A percentile compares a stretch with the other conserved stretches of the same genome.
These are phyloP conservation scores for Leccinum incarnatum DNA, from an alignment of 768 basidiomycete genomes.

Conservation along the genomic window DNA sequence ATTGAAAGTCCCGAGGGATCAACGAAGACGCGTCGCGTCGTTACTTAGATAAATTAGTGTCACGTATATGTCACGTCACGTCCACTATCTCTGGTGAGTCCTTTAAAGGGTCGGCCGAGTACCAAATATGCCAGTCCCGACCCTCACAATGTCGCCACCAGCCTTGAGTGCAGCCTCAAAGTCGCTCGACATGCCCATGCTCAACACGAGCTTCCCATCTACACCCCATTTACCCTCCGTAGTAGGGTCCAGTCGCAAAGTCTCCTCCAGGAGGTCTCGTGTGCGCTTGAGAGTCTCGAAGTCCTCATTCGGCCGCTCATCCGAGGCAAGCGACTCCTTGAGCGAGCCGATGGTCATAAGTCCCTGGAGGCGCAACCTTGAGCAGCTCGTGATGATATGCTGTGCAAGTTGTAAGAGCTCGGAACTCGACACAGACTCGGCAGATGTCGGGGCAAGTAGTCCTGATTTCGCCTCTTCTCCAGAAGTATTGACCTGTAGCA, in stretches of 20 bases:
- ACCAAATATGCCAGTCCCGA: conserved; percentile 91
- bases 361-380: conserved; percentile 72
- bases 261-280: conserved; percentile 51
- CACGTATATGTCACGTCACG: conserved; percentile 28
- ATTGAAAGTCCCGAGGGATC: conserved; percentile 28
- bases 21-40: conserved; percentile 36
- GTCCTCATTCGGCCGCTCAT: conserved; percentile 57
- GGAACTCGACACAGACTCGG: conserved; percentile 31
- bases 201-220: conserved; percentile 55
- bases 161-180: conserved; percentile 82
- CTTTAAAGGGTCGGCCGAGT: conserved; percentile 48
- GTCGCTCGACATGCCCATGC: conserved; percentile 98
- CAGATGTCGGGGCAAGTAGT: conserved; percentile 53
- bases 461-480: conserved; percentile 92
- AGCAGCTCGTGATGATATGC: conserved; percentile 71
- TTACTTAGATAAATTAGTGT: conserved; percentile 24
- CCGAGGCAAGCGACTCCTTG: conserved; percentile 54
- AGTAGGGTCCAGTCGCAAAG: conserved; percentile 35
- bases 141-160: conserved; percentile 86
- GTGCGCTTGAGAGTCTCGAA: conserved; percentile 70
- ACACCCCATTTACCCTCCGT: conserved; percentile 44
- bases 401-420: conserved; percentile 67
- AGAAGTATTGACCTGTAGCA: conserved; percentile 95
- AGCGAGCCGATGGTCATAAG: conserved; percentile 97
- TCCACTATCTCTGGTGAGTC: not conserved